Conservation (phyloP, 768 basidiomycete genomes). For the Rhizopogon salebrosus region DNA sequence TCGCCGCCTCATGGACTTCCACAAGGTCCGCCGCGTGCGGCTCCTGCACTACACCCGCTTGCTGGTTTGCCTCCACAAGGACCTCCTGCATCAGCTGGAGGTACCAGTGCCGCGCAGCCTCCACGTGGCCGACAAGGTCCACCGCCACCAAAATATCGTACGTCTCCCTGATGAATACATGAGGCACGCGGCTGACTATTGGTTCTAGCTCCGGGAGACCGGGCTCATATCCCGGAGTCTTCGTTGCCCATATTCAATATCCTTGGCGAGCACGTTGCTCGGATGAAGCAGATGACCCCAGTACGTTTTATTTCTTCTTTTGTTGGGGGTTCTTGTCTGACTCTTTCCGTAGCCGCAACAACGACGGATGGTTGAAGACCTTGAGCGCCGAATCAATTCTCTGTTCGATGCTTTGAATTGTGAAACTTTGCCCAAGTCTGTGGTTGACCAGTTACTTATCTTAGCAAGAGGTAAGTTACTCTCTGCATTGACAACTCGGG, state of each 20-base stretch:
- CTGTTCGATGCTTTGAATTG: conserved; percentile 93
- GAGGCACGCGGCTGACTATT: conserved; percentile 2
- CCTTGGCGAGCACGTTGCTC: conserved; percentile 56
- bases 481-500: not conserved
- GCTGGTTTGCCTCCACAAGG: conserved; percentile 22
- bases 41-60: conserved; percentile 25
- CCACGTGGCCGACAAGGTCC: conserved; percentile 32
- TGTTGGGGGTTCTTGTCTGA: not conserved
- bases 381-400: conserved; percentile 79
- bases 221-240: conserved; percentile 82
- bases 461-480: conserved; percentile 61
- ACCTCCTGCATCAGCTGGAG: conserved; percentile 24
- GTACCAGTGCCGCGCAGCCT: conserved; percentile 23
- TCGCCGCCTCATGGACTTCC: conserved; percentile 27
- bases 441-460: conserved; percentile 66
- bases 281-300: conserved; percentile 69
- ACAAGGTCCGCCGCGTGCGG: conserved; percentile 17
- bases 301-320: conserved; percentile 41
- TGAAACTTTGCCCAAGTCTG: conserved; percentile 65
- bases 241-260: conserved; percentile 61
- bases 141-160: conserved; percentile 55
- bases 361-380: conserved; percentile 79
- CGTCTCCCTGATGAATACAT: conserved; percentile 22
- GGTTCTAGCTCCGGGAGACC: conserved; percentile 75
- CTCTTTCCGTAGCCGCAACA: conserved; percentile 58